Evolutionary conservation across 73 alveolate genomes (phyloP).

Genomic region (Paramecium sonneborni): DNA sequence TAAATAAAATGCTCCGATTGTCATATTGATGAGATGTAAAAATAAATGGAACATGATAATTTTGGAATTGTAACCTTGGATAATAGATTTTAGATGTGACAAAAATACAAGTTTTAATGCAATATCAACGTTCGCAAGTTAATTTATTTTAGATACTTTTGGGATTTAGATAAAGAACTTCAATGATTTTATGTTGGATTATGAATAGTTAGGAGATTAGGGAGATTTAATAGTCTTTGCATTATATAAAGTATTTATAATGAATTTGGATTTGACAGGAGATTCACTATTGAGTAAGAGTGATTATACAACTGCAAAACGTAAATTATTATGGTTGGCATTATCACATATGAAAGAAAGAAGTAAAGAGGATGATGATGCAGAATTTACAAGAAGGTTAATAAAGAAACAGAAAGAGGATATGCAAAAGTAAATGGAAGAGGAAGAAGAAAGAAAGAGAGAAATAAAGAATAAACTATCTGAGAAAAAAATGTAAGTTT

Average conservation of each 20-base stretch:
- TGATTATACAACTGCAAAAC: background rate
- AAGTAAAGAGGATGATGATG: constrained; percentile 21
- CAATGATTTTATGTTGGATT: constrained; percentile 28
- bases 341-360: background rate
- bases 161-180: background rate
- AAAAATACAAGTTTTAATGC: background rate
- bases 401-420: background rate
- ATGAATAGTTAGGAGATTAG: background rate
- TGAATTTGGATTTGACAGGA: background rate
- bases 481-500: background rate
- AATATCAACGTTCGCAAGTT: background rate
- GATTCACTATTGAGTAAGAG: background rate
- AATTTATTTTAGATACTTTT: background rate
- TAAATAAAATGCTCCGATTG: constrained; percentile 21
- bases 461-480: background rate
- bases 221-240: constrained; percentile 3
- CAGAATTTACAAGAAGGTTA: background rate
- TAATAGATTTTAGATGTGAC: constrained; percentile 11
- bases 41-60: constrained; percentile 1
- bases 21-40: background rate
- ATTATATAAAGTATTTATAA: background rate
- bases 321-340: constrained; percentile 18
- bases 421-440: background rate
- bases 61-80: background rate
- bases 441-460: background rate